Conservation (phyloP, 2,329 filamentous ascomycete genomes). For the Aspergillus bombycis region DNA sequence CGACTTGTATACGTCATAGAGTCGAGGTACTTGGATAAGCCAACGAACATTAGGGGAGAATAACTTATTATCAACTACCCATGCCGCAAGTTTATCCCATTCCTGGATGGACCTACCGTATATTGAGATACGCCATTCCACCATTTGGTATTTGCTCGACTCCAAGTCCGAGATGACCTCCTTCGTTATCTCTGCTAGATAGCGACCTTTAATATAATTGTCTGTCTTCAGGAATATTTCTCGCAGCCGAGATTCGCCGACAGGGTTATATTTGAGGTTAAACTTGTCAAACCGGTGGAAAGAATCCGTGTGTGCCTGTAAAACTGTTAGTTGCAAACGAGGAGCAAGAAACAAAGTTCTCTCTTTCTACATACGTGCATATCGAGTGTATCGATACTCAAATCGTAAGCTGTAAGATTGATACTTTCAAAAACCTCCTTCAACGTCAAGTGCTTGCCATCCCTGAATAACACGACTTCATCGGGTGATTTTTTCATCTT, state of each 20-base stretch:
- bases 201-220: conserved; percentile 94
- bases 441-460: conserved; percentile 88
- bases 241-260: conserved; percentile 90
- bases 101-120: conserved; percentile 91
- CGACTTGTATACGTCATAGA: conserved; percentile 95
- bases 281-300: conserved; percentile 99
- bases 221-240: conserved; percentile 99
- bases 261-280: conserved; percentile 97
- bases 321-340: conserved; percentile 13
- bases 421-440: conserved; percentile 96
- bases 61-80: conserved; percentile 97
- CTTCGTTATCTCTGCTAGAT: conserved; percentile 95
- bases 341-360: not conserved
- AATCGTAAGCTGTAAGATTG: conserved; percentile 93
- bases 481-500: conserved; percentile 99
- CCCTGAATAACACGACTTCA: conserved; percentile 88
- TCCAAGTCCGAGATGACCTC: conserved; percentile 97
- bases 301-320: conserved; percentile 87
- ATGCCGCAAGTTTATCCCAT: conserved; percentile 96
- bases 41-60: conserved; percentile 97
- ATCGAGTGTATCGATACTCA: conserved; percentile 97
- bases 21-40: conserved; percentile 91
- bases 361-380: conserved; percentile 75
- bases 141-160: conserved; percentile 99
- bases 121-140: conserved; percentile 97